Base-by-base conservation (phyloP, 2,329 filamentous ascomycete genomes). In the Coleophoma crateriformis region DNA sequence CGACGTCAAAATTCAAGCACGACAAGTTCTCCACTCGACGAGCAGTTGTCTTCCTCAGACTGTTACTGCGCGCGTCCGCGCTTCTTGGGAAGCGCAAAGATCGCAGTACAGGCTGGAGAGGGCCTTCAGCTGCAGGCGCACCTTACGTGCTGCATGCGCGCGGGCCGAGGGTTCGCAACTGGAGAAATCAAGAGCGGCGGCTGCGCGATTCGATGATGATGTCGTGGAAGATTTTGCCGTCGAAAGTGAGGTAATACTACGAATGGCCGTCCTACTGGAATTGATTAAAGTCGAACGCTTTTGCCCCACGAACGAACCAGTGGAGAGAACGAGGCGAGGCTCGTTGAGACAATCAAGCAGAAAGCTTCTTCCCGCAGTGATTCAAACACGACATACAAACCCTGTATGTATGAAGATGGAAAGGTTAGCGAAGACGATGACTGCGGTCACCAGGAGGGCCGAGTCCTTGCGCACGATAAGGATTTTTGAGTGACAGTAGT, bases 1-100 rank as follows among this genome's bases (percentile, higher is more conserved):
- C 69, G 67, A 69, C 67, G 63, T 61, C 44, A 46, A 51, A 45
- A 46, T 39, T 50, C 34, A 40, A 35, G 50, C 54, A 50, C 46
- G 35, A 44, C 37, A 47, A 50, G 37, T 45, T 51, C 37, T 54
- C 41, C 47, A 42, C 34, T 46, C 39, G 41, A 27, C 6, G 27
- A 27, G 27, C 27, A 27, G 27, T 27, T 27, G 8, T 10, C 8
- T 27, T 27, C 27, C 8, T 27, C 27, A 27, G 27, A 27, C 27
- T 27, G 3, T 27, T 10, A 27, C 27, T 50, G 49, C 53, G 54
- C 59, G 57, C 59, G 54, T 51, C 50, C 52, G 57, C 58, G 58
- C 58, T 27, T 27, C 49, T 27, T 27, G 49, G 46, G 50, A 50
- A 52, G 50, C 51, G 52, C 51, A 53, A 50, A 49, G 46, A 46